Conservation (phyloP, 441 rosid genomes). For the Adansonia madagascariensis region DNA sequence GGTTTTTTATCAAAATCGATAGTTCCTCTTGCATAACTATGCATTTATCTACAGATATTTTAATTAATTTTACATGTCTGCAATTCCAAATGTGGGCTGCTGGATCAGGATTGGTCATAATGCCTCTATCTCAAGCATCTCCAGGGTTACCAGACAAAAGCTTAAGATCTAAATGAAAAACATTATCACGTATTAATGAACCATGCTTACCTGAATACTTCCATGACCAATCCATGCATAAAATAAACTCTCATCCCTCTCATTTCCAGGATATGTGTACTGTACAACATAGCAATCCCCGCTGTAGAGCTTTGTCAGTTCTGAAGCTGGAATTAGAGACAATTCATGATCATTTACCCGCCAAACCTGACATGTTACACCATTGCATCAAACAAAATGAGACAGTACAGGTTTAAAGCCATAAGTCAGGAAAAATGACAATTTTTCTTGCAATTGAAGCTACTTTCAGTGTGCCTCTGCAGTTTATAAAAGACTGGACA, state of each 20-base stretch:
- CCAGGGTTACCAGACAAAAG: background rate
- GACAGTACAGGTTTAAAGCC: conserved; percentile 25
- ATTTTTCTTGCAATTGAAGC: conserved; percentile 21
- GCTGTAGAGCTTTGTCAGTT: conserved; percentile 72
- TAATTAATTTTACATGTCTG: conserved; percentile 10
- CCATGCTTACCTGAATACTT: conserved; percentile 58
- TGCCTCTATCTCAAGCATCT: conserved; percentile 17
- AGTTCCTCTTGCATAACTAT: background rate
- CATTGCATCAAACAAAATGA: conserved; percentile 26
- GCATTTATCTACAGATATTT: conserved; percentile 7
- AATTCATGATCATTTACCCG: conserved; percentile 62
- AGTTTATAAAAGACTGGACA: conserved; percentile 56
- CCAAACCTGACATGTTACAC: conserved; percentile 63
- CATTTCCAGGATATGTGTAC: conserved; percentile 70
- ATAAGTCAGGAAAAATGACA: conserved; percentile 19
- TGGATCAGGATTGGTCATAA: conserved; percentile 2
- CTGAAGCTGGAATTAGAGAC: conserved; percentile 60
- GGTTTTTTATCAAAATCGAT: conserved; percentile 4
- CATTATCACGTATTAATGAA: background rate
- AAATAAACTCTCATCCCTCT: conserved; percentile 67
- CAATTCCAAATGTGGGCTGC: background rate
- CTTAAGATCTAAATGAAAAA: background rate
- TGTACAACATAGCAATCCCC: conserved; percentile 89
- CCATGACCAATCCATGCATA: conserved; percentile 80
- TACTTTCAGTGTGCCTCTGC: conserved; percentile 78